phyloP scores from a whole-genome alignment of 192 early-diverging fungal genomes.

The Pilobolus umbonatus region DNA sequence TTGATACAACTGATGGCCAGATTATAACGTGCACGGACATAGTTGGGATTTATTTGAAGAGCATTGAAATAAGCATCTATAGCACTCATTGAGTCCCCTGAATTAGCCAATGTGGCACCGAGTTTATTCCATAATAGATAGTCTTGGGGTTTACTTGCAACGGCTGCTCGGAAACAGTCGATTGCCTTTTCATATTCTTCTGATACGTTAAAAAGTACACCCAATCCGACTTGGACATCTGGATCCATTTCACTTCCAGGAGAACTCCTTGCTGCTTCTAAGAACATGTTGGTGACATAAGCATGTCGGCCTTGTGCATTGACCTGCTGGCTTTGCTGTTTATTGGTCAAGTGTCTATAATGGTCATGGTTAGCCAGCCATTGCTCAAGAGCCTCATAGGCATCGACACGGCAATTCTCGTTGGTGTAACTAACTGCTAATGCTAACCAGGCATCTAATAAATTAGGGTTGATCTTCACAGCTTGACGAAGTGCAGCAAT shows the following conservation, averaged over 20 bases:
- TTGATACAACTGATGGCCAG: constrained; percentile 93
- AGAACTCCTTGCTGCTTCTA: constrained; percentile 67
- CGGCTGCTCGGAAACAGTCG: constrained; percentile 93
- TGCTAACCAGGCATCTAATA: constrained; percentile 78
- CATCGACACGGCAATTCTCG: constrained; percentile 75
- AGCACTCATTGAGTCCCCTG: constrained; percentile 66
- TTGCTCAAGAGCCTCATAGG: constrained; percentile 81
- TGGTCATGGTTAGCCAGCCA: constrained; percentile 76
- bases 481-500: constrained; percentile 84
- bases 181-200: constrained; percentile 92
- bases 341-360: constrained; percentile 52
- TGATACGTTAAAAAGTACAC: constrained; percentile 91
- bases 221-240: constrained; percentile 92
- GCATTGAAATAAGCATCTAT: constrained; percentile 95
- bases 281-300: constrained; percentile 65
- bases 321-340: constrained; percentile 28
- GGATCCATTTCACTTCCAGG: constrained; percentile 75
- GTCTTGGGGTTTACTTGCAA: constrained; percentile 79
- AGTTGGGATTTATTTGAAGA: constrained; percentile 88
- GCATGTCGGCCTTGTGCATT: constrained; percentile 52
- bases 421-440: constrained; percentile 93
- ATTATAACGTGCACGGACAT: constrained; percentile 97
- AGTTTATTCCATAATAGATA: constrained; percentile 96
- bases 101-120: constrained; percentile 95
- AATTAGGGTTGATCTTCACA: constrained; percentile 61